Base-by-base conservation (phyloP, 2,329 filamentous ascomycete species). In the Beauveria scarabaeidicola region DNA sequence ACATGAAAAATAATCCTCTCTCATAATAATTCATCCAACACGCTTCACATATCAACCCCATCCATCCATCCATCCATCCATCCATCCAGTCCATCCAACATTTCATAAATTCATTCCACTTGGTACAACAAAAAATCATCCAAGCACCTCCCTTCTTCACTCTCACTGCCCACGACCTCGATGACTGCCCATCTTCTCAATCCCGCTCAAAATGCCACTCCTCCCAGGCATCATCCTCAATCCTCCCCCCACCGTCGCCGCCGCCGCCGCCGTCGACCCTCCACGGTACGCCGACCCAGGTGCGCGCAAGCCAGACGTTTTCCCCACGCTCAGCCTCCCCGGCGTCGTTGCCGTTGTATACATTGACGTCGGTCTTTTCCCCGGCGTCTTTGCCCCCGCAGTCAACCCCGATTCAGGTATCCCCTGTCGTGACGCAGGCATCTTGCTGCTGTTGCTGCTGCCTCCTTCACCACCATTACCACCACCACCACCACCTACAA, bases 141-240 rank as follows among this genome's bases (percentile, higher is more conserved):
- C 29, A 4, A 13, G 29, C 1, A 2, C 32, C 32, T 36, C 13
- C 5, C 29, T 32, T 10, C 10, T 1, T 36, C 32, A 36, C 32
- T 41, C 17, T 57, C 29, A 57, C 58, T 56, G 58, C 1, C 63
- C 75, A 46, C 78, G 74, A 9, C 78, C 75, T 15, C 80, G 72
- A 65, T 84, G 78, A 66, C 79, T 86, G 10, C 90, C 90, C 91
- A 95, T 95, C 74, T 87, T 85, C 78, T 95, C 90, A 70, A 95
- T 94, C 19, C 88, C 91, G 66, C 81, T 88, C 86, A 95, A 87
- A 68, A 94, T 88, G 60, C 88, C 85, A 68, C 87, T 90, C 19
- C 54, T 58, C 11, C 43, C 52, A 47, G 55, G 46, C 44, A 52
- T 52, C 21, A 51, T 38, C 67, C 89, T 65, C 36, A 73, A 63